Evolutionary conservation across 208 protist genomes (phyloP).

Genomic region (Porcisia hertigi): DNA sequence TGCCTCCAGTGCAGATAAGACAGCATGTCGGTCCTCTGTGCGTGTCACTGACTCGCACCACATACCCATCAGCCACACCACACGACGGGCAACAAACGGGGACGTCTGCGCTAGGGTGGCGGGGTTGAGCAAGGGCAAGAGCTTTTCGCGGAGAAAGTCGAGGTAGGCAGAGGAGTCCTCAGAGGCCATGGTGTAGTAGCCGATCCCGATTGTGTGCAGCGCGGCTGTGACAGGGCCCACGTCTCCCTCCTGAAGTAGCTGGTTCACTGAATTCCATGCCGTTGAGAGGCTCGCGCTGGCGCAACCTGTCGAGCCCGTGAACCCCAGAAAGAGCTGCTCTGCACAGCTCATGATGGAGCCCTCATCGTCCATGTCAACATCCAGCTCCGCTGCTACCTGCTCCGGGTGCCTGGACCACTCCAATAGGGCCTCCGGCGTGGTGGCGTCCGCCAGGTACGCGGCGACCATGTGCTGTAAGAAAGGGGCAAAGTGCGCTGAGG

Average conservation of each 20-base stretch:
- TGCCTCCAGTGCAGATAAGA: slow-evolving; percentile 55
- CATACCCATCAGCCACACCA: slow-evolving; percentile 87
- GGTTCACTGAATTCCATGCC: slow-evolving; percentile 60
- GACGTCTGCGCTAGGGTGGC: slow-evolving; percentile 20
- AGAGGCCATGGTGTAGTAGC: slow-evolving; percentile 78
- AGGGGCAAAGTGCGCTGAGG: slow-evolving; percentile 12
- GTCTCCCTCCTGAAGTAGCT: slow-evolving; percentile 45
- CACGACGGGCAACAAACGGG: slow-evolving; percentile 69
- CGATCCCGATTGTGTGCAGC: slow-evolving; percentile 84
- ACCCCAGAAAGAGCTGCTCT: slow-evolving; percentile 75
- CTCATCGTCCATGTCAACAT: slow-evolving; percentile 61
- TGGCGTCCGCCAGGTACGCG: slow-evolving; percentile 61
- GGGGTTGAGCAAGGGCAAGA: slow-evolving; percentile 67
- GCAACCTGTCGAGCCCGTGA: slow-evolving; percentile 63
- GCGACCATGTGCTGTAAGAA: slow-evolving; percentile 48
- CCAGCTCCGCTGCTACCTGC: slow-evolving; percentile 45
- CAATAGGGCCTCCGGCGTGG: slow-evolving; percentile 19
- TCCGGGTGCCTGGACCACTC: slow-evolving; percentile 63
- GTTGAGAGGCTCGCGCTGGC: slow-evolving; percentile 23
- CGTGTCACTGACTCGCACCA: slow-evolving; percentile 78
- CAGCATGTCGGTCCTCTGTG: slow-evolving; percentile 30
- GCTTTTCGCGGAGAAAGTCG: slow-evolving; percentile 44
- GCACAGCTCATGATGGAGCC: slow-evolving; percentile 40
- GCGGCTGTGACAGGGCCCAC: slow-evolving; percentile 55
- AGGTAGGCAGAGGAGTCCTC: slow-evolving; percentile 45